A percentile compares a stretch with the other conserved stretches of the same genome.
These are phyloP conservation scores for Phlegmacium glaucopus DNA, from an alignment of 768 basidiomycete genomes.

Conservation along the genomic window DNA sequence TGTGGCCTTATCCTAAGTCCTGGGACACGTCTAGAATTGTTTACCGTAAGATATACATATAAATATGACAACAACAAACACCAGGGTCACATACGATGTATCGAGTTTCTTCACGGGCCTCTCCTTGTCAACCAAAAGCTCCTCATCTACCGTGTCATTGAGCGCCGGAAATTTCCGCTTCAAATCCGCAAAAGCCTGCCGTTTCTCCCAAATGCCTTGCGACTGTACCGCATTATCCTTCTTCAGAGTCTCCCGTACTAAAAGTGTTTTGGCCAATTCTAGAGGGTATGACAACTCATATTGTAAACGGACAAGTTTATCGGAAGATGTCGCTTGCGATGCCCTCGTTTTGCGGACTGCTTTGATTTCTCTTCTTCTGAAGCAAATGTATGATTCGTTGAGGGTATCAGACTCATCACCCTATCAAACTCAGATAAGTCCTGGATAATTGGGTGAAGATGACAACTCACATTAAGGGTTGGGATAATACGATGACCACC, in stretches of 20 bases:
- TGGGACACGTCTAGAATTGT: constrained; percentile 36
- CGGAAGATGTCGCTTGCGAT: constrained; percentile 84
- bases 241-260: constrained; percentile 76
- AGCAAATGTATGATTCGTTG: constrained; percentile 96
- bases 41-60: too few species aligned
- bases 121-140: constrained; percentile 70
- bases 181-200: constrained; percentile 70
- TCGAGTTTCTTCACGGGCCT: constrained; percentile 60
- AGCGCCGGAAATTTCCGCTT: constrained; percentile 71
- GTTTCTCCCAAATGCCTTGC: constrained; percentile 73
- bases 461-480: constrained; percentile 67
- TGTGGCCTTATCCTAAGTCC: constrained; percentile 52
- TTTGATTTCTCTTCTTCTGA: constrained; percentile 93
- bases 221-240: constrained; percentile 55
- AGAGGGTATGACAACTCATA: constrained; percentile 69
- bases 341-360: constrained; percentile 92
- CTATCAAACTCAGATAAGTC: constrained; percentile 29
- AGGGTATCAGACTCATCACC: constrained; percentile 86
- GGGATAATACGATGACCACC: constrained; percentile 87
- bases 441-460: not conserved
- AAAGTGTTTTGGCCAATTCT: constrained; percentile 66
- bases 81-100: constrained; percentile 19
- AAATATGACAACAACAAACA: not conserved
- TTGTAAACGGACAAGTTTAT: constrained; percentile 82
- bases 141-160: constrained; percentile 66